These are phyloP conservation scores for Didymella arachidicola DNA, from an alignment of 2,329 filamentous ascomycete genomes.

Conservation along the genomic window DNA sequence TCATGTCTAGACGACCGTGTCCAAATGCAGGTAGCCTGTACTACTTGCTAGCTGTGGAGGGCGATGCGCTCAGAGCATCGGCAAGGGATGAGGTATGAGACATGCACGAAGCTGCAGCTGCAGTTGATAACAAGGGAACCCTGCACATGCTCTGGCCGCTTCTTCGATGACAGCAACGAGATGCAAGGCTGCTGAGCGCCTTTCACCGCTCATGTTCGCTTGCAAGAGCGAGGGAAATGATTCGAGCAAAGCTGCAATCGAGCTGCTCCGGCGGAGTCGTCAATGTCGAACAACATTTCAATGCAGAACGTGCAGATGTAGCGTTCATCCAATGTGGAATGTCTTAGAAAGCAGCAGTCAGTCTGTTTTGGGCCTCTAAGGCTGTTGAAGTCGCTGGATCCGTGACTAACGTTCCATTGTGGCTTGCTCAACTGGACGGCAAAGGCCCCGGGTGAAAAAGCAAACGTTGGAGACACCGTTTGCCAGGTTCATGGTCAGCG, in stretches of 20 bases:
- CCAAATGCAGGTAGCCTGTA: constrained; percentile 9
- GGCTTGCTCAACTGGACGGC: constrained; percentile 24
- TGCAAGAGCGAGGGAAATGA: constrained; percentile 21
- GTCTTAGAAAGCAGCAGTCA: constrained; percentile 20
- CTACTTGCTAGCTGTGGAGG: constrained; percentile 16
- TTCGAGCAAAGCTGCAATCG: constrained; percentile 27
- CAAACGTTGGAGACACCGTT: constrained; percentile 28
- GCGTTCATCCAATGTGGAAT: constrained; percentile 13
- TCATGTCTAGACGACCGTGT: constrained; percentile 15
- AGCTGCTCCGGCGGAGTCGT: constrained; percentile 20
- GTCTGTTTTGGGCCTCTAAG: constrained; percentile 20
- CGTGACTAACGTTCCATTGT: constrained; percentile 34
- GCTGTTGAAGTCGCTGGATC: constrained; percentile 31
- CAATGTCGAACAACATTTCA: constrained; percentile 35
- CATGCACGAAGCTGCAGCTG: constrained; percentile 14
- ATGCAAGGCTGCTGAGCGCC: constrained; percentile 27
- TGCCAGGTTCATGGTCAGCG: constrained; percentile 35
- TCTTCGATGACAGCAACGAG: constrained; percentile 18
- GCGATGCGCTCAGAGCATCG: constrained; percentile 20
- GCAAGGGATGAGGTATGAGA: constrained; percentile 28
- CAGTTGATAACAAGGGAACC: constrained; percentile 20
- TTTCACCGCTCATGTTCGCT: constrained; percentile 34
- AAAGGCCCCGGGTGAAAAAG: constrained; percentile 22
- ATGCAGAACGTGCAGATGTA: constrained; percentile 38
- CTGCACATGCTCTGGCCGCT: constrained; percentile 22